Evolutionary conservation across 768 basidiomycete species (phyloP), one percentile per base, ranked within the genome.

Genomic region (Auriculariales sp.): DNA sequence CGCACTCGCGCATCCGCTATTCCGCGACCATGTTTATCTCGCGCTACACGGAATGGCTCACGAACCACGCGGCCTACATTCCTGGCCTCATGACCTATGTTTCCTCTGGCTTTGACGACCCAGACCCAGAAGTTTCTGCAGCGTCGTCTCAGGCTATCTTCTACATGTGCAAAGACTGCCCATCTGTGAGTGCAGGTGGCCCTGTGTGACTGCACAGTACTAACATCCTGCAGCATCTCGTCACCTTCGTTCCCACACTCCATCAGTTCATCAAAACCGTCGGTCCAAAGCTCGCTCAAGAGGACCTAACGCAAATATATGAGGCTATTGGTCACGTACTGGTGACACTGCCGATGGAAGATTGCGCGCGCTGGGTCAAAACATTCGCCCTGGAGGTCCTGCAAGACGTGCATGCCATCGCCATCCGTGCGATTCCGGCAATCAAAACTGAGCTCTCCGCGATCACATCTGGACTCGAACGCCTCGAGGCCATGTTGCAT

Each of bases 251-350:
- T 25, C 87, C 93, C 0, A 89, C 90, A 28, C 71, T 99, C 12
- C 89, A 97, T 64, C 74, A 81, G 0, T 99, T 98, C 72, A 69
- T 95, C 39, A 75, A 73, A 34, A 79, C 83, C 3, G 80, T 82
- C 12, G 92, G 90, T 33, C 61, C 74, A 4, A 89, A 86, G 60
- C 70, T 99, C 34, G 66, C 70, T 10, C 89, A 89, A 61, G 87
- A 92, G 35, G 95, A 98, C 63, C 78, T 80, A 58, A 75, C 87
- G 45, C 86, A 93, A 63, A 83, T 99, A 15, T 91, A 93, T 58
- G 92, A 95, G 61, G 95, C 93, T 12, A 92, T 98, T 56, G 92
- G 89, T 3, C 81, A 87, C 65, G 88, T 99, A 49, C 93, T 99
- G 50, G 86, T 84, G 45, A 85, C 82, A 0, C 97, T 98, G 92